Base-by-base conservation (phyloP, 2,329 filamentous ascomycete genomes). In the Lanzia echinophila region DNA sequence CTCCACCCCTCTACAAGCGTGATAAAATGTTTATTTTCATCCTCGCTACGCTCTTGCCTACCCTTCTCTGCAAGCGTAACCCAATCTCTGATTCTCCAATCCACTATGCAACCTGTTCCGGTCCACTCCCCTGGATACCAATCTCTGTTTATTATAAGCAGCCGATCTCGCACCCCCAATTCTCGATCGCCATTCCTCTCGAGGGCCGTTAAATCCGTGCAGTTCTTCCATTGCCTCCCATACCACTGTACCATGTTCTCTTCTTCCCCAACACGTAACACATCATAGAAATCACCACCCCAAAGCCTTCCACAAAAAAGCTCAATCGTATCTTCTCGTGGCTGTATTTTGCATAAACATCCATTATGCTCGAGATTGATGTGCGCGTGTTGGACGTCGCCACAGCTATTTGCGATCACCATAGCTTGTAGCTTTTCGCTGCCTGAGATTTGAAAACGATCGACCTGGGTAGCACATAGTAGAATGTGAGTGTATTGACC, bases 81-180 rank as follows among this genome's bases (percentile, higher is more conserved):
- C 44, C 50, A 53, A 41, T 53, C 44, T 12, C 28, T 53, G 15
- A 24, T 34, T 48, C 44, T 41, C 50, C 50, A 53, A 42, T 48
- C 36, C 6, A 53, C 36, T 19, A 19, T 13, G 6, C 41, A 38
- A n/a, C 17, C n/a, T 6, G 13, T 36, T 20, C 50, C 50, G n/a
- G 31, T 20, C 50, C 50, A 53, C 43, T 53, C 50, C 19, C 28
- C 13, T 41, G 48, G 44, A 34, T n/a, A 31, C 50, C 50, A 53
- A 13, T 11, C 28, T 28, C 28, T 46, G 6, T 20, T 12, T 32
- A 3, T 49, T 5, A 42, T 8, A n/a, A 6, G 3, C 0, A 15
- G 7, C 2, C 5, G 3, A 13, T 42, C 22, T 3, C 12, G 2
- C 1, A 7, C 17, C 2, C 34, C 34, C 8, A 48, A n/a, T 7